phyloP scores from a whole-genome alignment of 371 early-diverging fungal species.

The Mortierella sp. region DNA sequence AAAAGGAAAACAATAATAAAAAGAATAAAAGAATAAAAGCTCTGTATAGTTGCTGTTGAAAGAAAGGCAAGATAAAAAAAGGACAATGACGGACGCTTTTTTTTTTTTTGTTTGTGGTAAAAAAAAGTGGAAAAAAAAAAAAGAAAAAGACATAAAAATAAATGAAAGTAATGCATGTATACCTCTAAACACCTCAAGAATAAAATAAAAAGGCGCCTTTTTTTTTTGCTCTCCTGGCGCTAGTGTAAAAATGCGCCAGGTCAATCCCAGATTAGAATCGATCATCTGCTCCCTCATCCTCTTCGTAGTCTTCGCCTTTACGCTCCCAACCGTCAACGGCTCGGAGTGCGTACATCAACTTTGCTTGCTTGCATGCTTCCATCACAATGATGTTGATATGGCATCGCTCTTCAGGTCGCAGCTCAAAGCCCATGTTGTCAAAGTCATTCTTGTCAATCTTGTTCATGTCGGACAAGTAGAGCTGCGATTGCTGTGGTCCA shows the following conservation, averaged over 20 bases:
- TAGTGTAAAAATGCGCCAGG: neutral
- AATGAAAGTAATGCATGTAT: too few relatives aligned
- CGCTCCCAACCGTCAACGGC: conserved; percentile 57
- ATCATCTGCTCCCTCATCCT: conserved; percentile 48
- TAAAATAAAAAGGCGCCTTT: too few relatives aligned
- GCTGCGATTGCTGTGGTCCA: conserved; percentile 9
- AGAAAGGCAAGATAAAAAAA: neutral
- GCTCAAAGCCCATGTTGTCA: conserved; percentile 68
- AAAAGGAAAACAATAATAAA: too few relatives aligned
- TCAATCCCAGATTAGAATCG: conserved; percentile 21
- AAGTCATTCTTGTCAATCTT: conserved; percentile 65
- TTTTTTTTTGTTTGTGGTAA: neutral
- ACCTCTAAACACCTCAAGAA: too few relatives aligned
- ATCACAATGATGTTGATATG: conserved; percentile 73
- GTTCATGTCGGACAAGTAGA: conserved; percentile 33
- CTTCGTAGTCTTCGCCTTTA: conserved; percentile 39
- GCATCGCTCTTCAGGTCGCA: conserved; percentile 77
- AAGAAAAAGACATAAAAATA: neutral
- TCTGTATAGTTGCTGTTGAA: neutral
- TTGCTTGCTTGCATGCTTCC: conserved; percentile 73
- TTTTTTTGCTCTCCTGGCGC: too few relatives aligned
- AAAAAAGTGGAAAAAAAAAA: neutral
- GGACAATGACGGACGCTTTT: neutral
- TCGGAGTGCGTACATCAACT: conserved; percentile 68
- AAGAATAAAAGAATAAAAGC: too few relatives aligned